These are phyloP conservation scores for apple (Malus domestica) DNA, from an alignment of 306 rosid species.

Conservation along the genomic window ASM211411v1 NC_041801.1:16499001-16499500, in stretches of 20 bases:
- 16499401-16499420: conserved; percentile 38
- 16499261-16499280: conserved; percentile 64
- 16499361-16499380: conserved; percentile 77
- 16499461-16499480: neutral
- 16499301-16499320: conserved; percentile 72
- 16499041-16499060: no score
- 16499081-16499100: no score
- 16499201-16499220: neutral
- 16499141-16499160: no score
- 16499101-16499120: no score
- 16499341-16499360: conserved; percentile 82
- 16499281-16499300: conserved; percentile 81
- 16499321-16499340: conserved; percentile 78
- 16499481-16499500: no score
- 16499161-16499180: neutral
- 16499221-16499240: neutral
- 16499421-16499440: neutral
- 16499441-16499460: neutral
- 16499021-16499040: no score
- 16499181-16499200: neutral
- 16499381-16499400: conserved; percentile 70
- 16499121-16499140: no score
- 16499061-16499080: no score
- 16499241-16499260: conserved; percentile 26
- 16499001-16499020: no score